Conservation (phyloP, 1,284 basidiomycete genomes). For the Agaricales sp. region DNA sequence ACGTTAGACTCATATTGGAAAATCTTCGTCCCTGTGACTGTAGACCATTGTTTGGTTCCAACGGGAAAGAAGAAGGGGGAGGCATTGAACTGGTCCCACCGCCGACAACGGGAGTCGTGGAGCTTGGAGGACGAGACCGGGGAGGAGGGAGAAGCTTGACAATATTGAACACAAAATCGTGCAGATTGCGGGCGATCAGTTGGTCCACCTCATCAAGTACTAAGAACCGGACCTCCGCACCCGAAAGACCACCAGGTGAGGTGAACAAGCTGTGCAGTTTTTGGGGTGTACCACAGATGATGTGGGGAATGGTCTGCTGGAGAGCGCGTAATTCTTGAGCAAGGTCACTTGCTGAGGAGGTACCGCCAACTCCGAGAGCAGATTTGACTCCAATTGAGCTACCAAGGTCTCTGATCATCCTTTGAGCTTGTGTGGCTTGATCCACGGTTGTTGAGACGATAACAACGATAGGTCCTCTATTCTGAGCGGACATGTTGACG, state of each 20-base stretch:
- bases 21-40: slow-evolving; percentile 46
- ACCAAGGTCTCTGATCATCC: slow-evolving; percentile 92
- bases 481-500: slow-evolving; percentile 42
- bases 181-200: slow-evolving; percentile 90
- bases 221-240: slow-evolving; percentile 82
- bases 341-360: slow-evolving; percentile 55
- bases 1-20: slow-evolving; percentile 41
- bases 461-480: slow-evolving; percentile 77
- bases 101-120: slow-evolving; percentile 26
- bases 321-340: slow-evolving; percentile 73
- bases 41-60: slow-evolving; percentile 42
- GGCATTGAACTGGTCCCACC: slow-evolving; percentile 21
- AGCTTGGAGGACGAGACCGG: slow-evolving; percentile 50
- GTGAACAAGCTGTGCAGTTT: slow-evolving; percentile 91
- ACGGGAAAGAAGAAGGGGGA: slow-evolving; percentile 32
- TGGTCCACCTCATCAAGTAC: slow-evolving; percentile 98
- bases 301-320: slow-evolving; percentile 86
- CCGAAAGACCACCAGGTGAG: slow-evolving; percentile 61
- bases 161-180: slow-evolving; percentile 90
- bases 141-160: slow-evolving; percentile 84
- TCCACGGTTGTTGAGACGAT: slow-evolving; percentile 97
- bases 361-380: slow-evolving; percentile 74
- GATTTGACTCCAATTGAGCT: slow-evolving; percentile 85
- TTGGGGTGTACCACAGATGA: slow-evolving; percentile 95
- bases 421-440: slow-evolving; percentile 95